Conservation (phyloP, 352 stramenopile genomes). For the Globisporangium okanoganense region DNA sequence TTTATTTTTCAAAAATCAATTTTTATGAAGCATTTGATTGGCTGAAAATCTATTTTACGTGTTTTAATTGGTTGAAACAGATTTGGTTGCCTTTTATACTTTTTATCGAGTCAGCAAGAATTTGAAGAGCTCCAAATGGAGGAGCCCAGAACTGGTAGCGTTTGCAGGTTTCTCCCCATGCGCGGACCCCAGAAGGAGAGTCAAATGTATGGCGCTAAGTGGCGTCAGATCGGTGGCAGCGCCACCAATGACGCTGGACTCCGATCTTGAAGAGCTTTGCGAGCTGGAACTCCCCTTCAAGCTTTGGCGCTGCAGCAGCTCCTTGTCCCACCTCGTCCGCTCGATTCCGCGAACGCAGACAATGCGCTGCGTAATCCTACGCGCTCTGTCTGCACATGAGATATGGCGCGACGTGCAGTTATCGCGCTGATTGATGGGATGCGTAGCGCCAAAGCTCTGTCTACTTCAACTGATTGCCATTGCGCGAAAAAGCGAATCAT, state of each 20-base stretch:
- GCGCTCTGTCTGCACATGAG: no score
- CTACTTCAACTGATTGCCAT: constrained; percentile 2
- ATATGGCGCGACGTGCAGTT: no score
- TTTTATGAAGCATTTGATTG: neutral
- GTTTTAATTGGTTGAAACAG: neutral
- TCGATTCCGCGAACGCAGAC: neutral
- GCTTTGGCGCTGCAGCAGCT: neutral
- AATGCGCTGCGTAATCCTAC: neutral
- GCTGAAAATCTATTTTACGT: neutral
- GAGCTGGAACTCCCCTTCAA: no score
- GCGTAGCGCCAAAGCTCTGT: neutral
- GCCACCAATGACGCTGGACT: no score
- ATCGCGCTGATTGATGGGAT: neutral
- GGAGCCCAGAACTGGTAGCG: no score
- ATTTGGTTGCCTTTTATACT: neutral
- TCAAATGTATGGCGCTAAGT: no score
- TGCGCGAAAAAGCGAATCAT: neutral
- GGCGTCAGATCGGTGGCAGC: no score
- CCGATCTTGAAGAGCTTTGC: no score
- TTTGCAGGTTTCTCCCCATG: no score
- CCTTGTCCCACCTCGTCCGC: neutral
- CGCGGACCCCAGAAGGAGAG: no score
- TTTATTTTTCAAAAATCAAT: neutral
- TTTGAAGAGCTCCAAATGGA: no score
- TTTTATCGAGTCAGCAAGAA: neutral